Evolutionary conservation across 106 monocot genomes (phyloP), one percentile per base, ranked within the genome.

Genomic region (Chionographis japonica): DNA sequence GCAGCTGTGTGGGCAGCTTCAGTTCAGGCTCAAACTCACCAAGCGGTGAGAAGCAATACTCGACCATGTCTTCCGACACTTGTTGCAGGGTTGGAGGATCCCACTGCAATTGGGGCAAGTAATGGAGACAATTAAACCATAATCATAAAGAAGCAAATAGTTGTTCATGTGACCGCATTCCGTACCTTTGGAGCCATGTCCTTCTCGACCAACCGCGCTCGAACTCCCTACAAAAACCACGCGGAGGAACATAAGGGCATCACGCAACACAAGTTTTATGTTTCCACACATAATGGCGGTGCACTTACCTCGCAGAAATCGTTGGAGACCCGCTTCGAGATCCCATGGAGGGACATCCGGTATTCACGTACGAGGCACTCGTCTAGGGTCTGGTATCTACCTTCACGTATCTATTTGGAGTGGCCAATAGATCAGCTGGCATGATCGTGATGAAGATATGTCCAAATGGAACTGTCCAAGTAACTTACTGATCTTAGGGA

Each of bases 291-390:
- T 35, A 27, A 3, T 40, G 4, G 12, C 46, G 62, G 17, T 12
- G 36, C 61, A 1, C 19, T 54, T 85, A 90, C 97, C 92, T 97
- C 97, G 49, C 55, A 80, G 55, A 92, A 97, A 50, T 97, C 92
- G 37, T 73, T 68, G 54, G 84, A 85, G 35, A 90, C 52, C 8
- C 61, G 59, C 57, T 85, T 82, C n/a, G 84, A 89, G 54, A 92
- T 83, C 37, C 84, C 87, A 77, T 92, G 81, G 2, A 97, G 75
- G 6, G 97, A 90, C 92, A 97, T 92, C 19, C 92, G 69, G 56
- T 92, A 97, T 68, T 97, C 97, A 39, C 97, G 89, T 60, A 90
- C 64, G 50, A 97, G 80, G 72, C 92, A 97, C 62, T 92, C 82
- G 65, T 97, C 97, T 41, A 97, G 72, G 37, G 97, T 92, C 72